Conservation (phyloP, 495 filamentous ascomycete species). For the Emericellopsis terricola region DNA sequence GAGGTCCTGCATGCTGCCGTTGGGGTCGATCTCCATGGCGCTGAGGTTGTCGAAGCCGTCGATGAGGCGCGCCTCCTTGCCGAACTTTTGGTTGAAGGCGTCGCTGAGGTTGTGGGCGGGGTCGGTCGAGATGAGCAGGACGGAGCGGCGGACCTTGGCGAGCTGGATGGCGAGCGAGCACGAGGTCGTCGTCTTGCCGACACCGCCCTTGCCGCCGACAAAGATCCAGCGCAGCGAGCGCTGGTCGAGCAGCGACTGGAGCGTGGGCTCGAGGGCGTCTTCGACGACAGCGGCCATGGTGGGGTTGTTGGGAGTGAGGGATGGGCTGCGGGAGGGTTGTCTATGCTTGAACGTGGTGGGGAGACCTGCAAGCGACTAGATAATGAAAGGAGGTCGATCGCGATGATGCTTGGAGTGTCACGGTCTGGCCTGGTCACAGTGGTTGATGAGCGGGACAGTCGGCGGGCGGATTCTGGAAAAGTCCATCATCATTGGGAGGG, state of each 20-base stretch:
- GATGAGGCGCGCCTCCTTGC: constrained; percentile 87
- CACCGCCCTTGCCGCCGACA: constrained; percentile 94
- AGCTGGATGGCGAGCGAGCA: constrained; percentile 97
- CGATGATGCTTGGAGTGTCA: too few species aligned
- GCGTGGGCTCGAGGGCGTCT: constrained; percentile 69
- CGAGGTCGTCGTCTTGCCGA: constrained; percentile 98
- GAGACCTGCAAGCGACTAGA: neutral
- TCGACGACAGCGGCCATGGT: constrained; percentile 46
- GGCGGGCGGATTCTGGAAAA: neutral
- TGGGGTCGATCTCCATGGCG: constrained; percentile 99
- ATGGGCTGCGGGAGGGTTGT: neutral
- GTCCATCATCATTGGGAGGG: too few species aligned
- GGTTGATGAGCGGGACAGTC: neutral
- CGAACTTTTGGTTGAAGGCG: constrained; percentile 97
- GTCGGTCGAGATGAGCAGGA: constrained; percentile 95
- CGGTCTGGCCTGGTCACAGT: neutral
- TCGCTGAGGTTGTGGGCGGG: constrained; percentile 97
- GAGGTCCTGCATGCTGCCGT: constrained; percentile 92
- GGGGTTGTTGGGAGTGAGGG: constrained; percentile 25
- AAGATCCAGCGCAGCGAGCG: constrained; percentile 96
- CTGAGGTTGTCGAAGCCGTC: constrained; percentile 87
- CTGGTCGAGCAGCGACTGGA: constrained; percentile 89
- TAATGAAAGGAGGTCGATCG: too few species aligned
- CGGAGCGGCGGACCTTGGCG: constrained; percentile 86
- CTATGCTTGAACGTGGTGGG: neutral